A percentile compares a stretch with the other conserved stretches of the same genome.
phyloP scores from a whole-genome alignment of 169 alveolate species.

The Plasmodium cynomolgi region DNA sequence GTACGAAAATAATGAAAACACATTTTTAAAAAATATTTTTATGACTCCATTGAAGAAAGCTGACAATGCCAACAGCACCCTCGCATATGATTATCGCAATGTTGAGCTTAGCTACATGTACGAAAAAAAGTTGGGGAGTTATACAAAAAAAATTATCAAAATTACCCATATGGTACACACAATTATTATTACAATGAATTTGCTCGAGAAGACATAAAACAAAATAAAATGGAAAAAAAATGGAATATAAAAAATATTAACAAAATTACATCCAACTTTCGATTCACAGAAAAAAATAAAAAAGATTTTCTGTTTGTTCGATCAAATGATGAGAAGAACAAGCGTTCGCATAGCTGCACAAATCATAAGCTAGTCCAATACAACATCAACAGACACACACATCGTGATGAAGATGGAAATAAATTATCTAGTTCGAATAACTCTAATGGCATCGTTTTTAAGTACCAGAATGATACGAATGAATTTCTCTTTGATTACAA shows the following conservation, averaged over 20 bases:
- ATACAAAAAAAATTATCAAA: not conserved
- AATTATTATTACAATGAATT: conserved; percentile 5
- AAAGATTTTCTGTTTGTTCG: not conserved
- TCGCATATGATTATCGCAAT: not conserved
- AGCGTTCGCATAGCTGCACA: conserved; percentile 20
- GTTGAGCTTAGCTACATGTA: conserved; percentile 1
- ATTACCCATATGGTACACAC: not conserved
- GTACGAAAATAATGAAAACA: conserved; percentile 50
- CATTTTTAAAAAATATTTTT: conserved; percentile 54
- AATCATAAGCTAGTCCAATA: not conserved
- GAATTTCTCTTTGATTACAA: not conserved
- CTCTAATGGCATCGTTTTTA: conserved; percentile 5
- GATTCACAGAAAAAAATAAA: conserved; percentile 5
- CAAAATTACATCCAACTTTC: conserved; percentile 6
- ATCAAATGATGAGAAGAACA: not conserved
- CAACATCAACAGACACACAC: not conserved
- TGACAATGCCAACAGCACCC: not conserved
- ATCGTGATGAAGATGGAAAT: conserved; percentile 2
- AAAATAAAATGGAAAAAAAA: conserved; percentile 2
- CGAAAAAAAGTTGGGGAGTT: not conserved
- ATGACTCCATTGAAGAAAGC: not conserved
- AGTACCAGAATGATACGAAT: conserved; percentile 14
- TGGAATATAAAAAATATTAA: conserved; percentile 33
- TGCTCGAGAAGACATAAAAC: not conserved
- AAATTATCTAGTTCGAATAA: not conserved